A percentile compares a stretch with the other conserved stretches of the same genome.
Conservation (phyloP, 768 basidiomycete genomes). For the Russula earlei region DNA sequence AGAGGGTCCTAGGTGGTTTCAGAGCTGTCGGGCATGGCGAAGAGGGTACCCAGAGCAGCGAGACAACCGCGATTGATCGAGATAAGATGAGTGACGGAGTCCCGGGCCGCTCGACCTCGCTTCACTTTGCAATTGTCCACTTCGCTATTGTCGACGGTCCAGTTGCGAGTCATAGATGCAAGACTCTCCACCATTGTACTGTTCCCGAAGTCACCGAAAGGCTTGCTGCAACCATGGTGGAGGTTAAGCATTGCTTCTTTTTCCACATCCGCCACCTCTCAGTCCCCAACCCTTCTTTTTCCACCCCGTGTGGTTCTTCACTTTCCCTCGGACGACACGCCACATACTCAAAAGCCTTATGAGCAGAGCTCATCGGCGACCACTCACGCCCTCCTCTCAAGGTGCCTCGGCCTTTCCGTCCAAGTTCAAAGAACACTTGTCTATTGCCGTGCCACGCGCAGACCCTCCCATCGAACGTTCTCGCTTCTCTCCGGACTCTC, state of each 20-base stretch:
- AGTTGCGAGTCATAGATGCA: too few relatives aligned
- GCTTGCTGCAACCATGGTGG: not conserved
- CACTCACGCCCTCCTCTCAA: not conserved
- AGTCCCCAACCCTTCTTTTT: not conserved
- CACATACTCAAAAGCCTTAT: not conserved
- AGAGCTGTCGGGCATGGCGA: not conserved
- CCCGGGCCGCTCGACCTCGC: not conserved
- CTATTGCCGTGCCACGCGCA: conserved; percentile 15
- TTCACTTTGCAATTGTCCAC: too few relatives aligned
- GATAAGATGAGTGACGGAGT: not conserved
- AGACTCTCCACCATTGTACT: not conserved
- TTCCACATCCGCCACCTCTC: too few relatives aligned
- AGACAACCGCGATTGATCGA: too few relatives aligned
- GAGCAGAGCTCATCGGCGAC: conserved; percentile 1
- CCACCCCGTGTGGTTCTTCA: not conserved
- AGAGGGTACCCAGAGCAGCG: too few relatives aligned
- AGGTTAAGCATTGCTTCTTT: too few relatives aligned
- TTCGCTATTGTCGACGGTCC: too few relatives aligned
- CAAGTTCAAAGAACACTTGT: conserved; percentile 15
- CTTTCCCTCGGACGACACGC: not conserved
- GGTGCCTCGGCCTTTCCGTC: not conserved
- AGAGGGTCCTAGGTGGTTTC: not conserved
- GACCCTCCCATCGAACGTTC: conserved; percentile 27
- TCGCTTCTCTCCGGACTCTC: conserved; percentile 38
- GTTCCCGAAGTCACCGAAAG: not conserved